These are phyloP conservation scores for Hirsutella rhossiliensis DNA, from an alignment of 2,329 filamentous ascomycete species.

Conservation along the genomic window DNA sequence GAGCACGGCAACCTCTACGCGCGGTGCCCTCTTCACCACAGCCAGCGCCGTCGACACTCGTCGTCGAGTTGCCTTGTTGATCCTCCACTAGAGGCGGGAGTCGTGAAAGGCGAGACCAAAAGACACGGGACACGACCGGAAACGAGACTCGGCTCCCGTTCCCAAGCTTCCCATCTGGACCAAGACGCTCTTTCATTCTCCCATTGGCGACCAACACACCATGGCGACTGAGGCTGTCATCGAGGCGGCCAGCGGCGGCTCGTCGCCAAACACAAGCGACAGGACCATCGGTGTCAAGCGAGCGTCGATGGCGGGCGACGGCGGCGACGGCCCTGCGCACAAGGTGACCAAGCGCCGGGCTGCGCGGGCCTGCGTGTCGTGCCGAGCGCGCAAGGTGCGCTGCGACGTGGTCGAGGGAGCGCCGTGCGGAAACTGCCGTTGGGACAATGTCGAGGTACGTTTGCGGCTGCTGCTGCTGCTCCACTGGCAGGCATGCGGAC, in stretches of 20 bases:
- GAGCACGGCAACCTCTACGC: background rate
- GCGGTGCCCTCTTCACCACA: background rate
- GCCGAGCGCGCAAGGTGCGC: constrained; percentile 78
- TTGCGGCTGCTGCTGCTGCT: background rate
- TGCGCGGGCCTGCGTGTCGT: constrained; percentile 84
- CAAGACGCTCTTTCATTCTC: background rate
- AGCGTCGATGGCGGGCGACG: background rate
- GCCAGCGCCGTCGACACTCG: background rate
- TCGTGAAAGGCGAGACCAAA: background rate
- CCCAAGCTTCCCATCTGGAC: no score
- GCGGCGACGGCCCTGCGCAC: constrained; percentile 12
- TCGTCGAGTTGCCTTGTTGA: background rate
- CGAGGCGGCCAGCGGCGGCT: background rate
- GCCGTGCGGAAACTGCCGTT: constrained; percentile 77
- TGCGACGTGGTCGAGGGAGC: constrained; percentile 87
- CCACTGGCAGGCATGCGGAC: background rate
- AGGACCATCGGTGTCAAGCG: background rate
- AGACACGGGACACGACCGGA: no score
- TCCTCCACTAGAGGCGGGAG: background rate
- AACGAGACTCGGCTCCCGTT: no score
- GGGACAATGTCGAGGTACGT: constrained; percentile 57
- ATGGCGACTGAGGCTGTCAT: background rate
- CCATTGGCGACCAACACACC: background rate
- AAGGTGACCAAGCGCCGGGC: constrained; percentile 66
- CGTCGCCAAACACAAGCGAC: background rate